Evolutionary conservation across 768 basidiomycete species (phyloP), one percentile per base, ranked within the genome.

Genomic region (Suillus occidentalis): DNA sequence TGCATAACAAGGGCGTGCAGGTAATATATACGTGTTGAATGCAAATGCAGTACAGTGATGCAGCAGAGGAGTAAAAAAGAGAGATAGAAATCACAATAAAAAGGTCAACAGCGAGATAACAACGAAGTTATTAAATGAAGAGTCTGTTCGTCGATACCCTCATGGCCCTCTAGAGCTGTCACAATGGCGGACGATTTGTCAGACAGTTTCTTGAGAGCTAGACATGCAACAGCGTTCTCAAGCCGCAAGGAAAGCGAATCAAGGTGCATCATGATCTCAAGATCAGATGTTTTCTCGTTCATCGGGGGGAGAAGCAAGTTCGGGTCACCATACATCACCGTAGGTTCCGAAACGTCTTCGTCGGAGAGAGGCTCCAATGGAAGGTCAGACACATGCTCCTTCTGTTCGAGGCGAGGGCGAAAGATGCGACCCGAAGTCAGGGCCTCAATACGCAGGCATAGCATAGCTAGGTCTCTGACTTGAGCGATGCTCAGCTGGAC

Each of bases 381-480:
- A 36, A 58, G 39, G 43, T 71, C 76, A 6, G 69, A 67, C 2
- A 77, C 71, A 8, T 72, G 72, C 13, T 79, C 81, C 22, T 75
- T 67, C 49, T 72, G 75, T 71, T 85, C 86, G 61, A 82, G 78
- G 61, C 76, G 78, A 13, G 80, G 73, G 22, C 82, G 81, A 78
- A 91, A 90, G 14, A 89, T 77, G 5, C 89, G 84, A 0, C 78
- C 80, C 5, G 87, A 84, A 3, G 89, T 83, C 34, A 95, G 81
- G 4, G 90, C 86, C 77, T 98, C 95, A 37, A 95, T 80, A 5
- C 94, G 86, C 28, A 96, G 78, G 71, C 91, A 89, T 13, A 96
- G 73, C 67, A 86, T 70, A 1, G 88, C 91, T 55, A 98, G 77
- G 65, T 90, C 85, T 59, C 84, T 84, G 72, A 94, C 87, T 73